Percentiles rank a stretch among this genome's conserved stretches.
Evolutionary conservation across 2,329 filamentous ascomycete species (phyloP).

Genomic region (Curvularia hawaiiensis): DNA sequence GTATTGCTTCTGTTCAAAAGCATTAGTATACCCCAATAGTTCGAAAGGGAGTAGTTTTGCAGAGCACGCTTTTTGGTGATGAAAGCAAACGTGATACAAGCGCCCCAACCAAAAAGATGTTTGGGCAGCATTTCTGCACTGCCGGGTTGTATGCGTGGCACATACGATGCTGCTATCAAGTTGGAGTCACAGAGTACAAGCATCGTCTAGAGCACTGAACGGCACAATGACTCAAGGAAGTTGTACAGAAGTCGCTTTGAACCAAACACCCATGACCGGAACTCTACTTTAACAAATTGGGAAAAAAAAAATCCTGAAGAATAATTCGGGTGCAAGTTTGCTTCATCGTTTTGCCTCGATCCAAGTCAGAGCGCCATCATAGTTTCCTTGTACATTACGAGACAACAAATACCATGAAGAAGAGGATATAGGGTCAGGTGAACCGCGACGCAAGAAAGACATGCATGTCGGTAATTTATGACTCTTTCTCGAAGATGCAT

Average conservation of each 20-base stretch:
- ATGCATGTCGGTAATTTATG: constrained; percentile 74
- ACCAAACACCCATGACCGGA: constrained; percentile 17
- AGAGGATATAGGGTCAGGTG: constrained; percentile 64
- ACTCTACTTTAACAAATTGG: constrained; percentile 39
- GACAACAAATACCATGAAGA: constrained; percentile 40
- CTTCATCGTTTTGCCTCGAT: constrained; percentile 47
- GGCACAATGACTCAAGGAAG: too few relatives aligned
- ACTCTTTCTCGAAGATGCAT: constrained; percentile 56
- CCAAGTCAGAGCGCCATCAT: constrained; percentile 48
- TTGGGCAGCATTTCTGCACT: background rate
- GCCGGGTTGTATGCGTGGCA: background rate
- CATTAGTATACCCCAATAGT: too few relatives aligned
- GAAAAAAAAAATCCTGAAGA: too few relatives aligned
- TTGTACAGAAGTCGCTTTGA: background rate
- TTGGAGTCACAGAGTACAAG: background rate
- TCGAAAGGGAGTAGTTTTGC: background rate
- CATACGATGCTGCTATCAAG: background rate
- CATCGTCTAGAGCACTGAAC: constrained; percentile 52
- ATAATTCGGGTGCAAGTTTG: too few relatives aligned
- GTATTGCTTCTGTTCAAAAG: background rate
- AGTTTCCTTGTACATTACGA: constrained; percentile 58
- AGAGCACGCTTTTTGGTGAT: background rate
- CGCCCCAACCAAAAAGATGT: background rate
- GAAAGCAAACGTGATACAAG: background rate
- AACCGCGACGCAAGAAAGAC: constrained; percentile 71